phyloP scores from a whole-genome alignment of 73 alveolate species.

The Diophrys sp. region DNA sequence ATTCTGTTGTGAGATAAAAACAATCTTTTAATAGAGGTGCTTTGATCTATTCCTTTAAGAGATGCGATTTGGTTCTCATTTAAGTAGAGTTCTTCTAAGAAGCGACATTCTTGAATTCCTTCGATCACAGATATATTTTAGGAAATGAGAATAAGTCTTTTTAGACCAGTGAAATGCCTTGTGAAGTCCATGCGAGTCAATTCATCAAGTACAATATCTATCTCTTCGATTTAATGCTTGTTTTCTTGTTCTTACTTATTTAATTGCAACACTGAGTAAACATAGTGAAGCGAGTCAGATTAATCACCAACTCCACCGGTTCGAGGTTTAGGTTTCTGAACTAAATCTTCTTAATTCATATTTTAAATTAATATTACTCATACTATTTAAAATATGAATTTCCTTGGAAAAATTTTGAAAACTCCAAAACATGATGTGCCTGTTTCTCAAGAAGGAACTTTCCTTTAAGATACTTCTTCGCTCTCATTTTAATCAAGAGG shows the following conservation, averaged over 20 bases:
- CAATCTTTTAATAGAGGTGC: constrained; percentile 7
- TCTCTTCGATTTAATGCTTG: constrained; percentile 40
- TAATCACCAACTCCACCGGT: not conserved
- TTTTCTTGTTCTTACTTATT: constrained; percentile 44
- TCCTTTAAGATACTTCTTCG: too few relatives aligned
- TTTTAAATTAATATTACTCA: too few relatives aligned
- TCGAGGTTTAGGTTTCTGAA: not conserved
- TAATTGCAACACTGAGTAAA: constrained; percentile 1
- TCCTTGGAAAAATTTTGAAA: too few relatives aligned
- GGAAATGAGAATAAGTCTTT: constrained; percentile 59
- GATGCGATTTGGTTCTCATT: constrained; percentile 23
- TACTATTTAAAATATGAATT: too few relatives aligned
- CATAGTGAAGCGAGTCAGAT: not conserved
- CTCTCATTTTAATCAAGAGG: too few relatives aligned
- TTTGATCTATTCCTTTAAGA: not conserved
- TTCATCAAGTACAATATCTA: constrained; percentile 66
- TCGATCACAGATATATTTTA: constrained; percentile 52
- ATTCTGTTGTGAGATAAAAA: constrained; percentile 8
- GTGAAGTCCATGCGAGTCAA: constrained; percentile 66
- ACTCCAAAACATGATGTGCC: too few relatives aligned
- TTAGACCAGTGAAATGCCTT: constrained; percentile 42
- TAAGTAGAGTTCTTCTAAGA: constrained; percentile 23
- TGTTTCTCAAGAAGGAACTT: too few relatives aligned
- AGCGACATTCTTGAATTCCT: constrained; percentile 35
- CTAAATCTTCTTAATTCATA: not conserved